These are phyloP conservation scores for Plasmodium coatneyi DNA, from an alignment of 169 alveolate species.

Conservation along the genomic window DNA sequence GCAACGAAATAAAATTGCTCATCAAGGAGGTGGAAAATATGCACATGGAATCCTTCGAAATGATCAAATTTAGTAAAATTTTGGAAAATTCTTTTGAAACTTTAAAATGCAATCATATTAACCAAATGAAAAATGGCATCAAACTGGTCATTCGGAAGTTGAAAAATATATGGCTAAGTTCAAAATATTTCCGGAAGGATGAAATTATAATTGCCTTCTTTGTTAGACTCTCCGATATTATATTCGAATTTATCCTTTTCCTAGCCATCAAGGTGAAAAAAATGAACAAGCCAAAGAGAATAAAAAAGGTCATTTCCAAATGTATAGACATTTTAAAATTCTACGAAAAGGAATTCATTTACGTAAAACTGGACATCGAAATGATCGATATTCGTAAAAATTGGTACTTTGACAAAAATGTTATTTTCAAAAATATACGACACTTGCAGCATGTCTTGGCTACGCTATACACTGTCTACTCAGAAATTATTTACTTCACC, in stretches of 20 bases:
- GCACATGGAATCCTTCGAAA: slow-evolving; percentile 74
- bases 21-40: slow-evolving; percentile 54
- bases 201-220: slow-evolving; percentile 67
- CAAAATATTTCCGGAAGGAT: slow-evolving; percentile 71
- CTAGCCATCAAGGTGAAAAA: slow-evolving; percentile 62
- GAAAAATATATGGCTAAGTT: slow-evolving; percentile 70
- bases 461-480: slow-evolving; percentile 60
- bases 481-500: slow-evolving; percentile 74
- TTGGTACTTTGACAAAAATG: slow-evolving; percentile 69
- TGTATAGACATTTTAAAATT: slow-evolving; percentile 65
- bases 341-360: slow-evolving; percentile 72
- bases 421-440: slow-evolving; percentile 60
- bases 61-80: slow-evolving; percentile 67
- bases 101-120: slow-evolving; percentile 27
- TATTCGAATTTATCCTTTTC: slow-evolving; percentile 65
- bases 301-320: slow-evolving; percentile 47
- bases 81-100: slow-evolving; percentile 61
- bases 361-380: slow-evolving; percentile 72
- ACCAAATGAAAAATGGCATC: slow-evolving; percentile 68
- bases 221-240: slow-evolving; percentile 37
- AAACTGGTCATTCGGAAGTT: slow-evolving; percentile 57
- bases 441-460: slow-evolving; percentile 67
- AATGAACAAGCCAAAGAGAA: slow-evolving; percentile 53
- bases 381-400: slow-evolving; percentile 64
- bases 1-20: slow-evolving; percentile 54